Evolutionary conservation across 2,329 filamentous ascomycete genomes (phyloP), one percentile per base, ranked within the genome.

Genomic region (Metarhizium brunneum): DNA sequence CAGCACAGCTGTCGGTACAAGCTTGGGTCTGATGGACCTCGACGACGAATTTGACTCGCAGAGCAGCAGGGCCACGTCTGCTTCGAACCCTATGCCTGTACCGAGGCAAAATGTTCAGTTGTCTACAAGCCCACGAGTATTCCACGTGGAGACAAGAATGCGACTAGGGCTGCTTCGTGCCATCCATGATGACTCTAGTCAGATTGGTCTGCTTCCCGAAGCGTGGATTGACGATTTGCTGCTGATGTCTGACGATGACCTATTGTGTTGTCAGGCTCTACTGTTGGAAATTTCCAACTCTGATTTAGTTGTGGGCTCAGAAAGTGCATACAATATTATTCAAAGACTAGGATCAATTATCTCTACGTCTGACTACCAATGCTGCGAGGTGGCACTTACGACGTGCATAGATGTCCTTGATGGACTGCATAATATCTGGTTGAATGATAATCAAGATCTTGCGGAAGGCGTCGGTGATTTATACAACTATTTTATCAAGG

Each of bases 401-500:
- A 74, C 85, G 18, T 86, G 84, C 59, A 76, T 95, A 29, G 81
- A 86, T 50, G 72, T 88, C 54, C 79, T 96, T 66, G 73, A 80
- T 53, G 82, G 80, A 40, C 77, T 90, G 53, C 79, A 83, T 43
- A 69, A 73, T 13, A 72, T 82, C 43, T 94, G 89, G 89, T 71
- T 77, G 2, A 76, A 81, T 25, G 76, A 80, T 45, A 73, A 76
- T 25, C 78, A 80, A 38, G 75, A 83, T 1, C 73, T 96, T 2
- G 79, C 78, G n/a, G 79, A 82, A 3, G 77, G 81, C 45, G 88
- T 86, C 3, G 80, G 84, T 20, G 86, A 95, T 58, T 73, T 96
- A 20, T 97, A 97, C 68, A 73, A 81, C 48, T 90, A 90, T 74
- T 86, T 94, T 60, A 79, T 91, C 50, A 81, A 82, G 54, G 78